These are phyloP conservation scores for Mycena albidolilacea DNA, from an alignment of 768 basidiomycete genomes.

Conservation along the genomic window DNA sequence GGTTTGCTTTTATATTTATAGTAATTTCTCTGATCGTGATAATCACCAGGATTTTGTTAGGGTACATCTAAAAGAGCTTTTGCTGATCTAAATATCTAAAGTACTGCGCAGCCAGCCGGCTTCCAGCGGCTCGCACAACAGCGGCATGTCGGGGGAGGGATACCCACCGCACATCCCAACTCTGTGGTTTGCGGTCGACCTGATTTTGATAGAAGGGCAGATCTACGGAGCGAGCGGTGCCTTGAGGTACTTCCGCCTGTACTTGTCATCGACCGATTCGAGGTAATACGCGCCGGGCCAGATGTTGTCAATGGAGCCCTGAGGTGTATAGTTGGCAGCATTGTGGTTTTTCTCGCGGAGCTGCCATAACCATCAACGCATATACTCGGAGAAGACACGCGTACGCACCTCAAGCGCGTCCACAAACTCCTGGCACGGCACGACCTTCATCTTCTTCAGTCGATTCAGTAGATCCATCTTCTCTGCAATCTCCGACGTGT, in stretches of 20 bases:
- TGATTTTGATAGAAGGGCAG: no score
- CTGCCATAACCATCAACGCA: constrained; percentile 58
- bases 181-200: no score
- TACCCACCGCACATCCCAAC: no score
- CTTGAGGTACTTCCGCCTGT: constrained; percentile 86
- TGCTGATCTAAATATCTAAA: no score
- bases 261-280: constrained; percentile 89
- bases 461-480: constrained; percentile 88
- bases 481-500: constrained; percentile 83
- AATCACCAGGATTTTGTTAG: no score
- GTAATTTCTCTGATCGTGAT: no score
- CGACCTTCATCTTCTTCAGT: constrained; percentile 88
- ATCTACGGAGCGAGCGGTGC: constrained; percentile 18
- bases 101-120: no score
- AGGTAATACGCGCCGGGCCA: constrained; percentile 97
- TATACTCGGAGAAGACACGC: constrained; percentile 23
- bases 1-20: no score
- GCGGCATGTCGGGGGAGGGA: no score
- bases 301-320: constrained; percentile 91
- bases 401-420: constrained; percentile 77
- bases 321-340: constrained; percentile 84
- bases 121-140: no score
- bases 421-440: constrained; percentile 93
- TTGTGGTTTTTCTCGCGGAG: constrained; percentile 98
- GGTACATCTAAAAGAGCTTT: no score